A percentile compares a stretch with the other conserved stretches of the same genome.
These are phyloP conservation scores for Ophiostoma perfectum DNA, from an alignment of 2,329 filamentous ascomycete species.

Conservation along the genomic window DNA sequence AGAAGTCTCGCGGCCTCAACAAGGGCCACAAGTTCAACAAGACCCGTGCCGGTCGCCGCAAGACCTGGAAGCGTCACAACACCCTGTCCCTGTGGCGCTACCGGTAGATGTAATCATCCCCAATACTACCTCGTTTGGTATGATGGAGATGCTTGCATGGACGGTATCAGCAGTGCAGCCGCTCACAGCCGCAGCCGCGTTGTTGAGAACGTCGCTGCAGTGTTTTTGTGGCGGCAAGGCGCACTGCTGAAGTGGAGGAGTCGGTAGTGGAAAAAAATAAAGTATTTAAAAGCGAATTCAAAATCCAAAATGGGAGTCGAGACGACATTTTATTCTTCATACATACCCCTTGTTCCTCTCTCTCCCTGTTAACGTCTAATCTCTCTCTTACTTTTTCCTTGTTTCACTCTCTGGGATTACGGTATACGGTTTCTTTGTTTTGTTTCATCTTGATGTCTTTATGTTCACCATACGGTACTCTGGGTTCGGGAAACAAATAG, in stretches of 20 bases:
- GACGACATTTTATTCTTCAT: slow-evolving; percentile 9
- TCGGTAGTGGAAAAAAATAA: slow-evolving; percentile 5
- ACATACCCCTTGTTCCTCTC: slow-evolving; percentile 11
- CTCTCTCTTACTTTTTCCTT: neutral
- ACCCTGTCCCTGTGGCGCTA: slow-evolving; percentile 98
- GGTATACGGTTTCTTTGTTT: neutral
- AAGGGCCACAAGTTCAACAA: slow-evolving; percentile 99
- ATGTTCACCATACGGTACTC: too few species aligned
- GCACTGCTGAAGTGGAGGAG: slow-evolving; percentile 11
- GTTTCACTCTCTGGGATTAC: neutral
- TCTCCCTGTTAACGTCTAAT: slow-evolving; percentile 4
- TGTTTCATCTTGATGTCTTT: too few species aligned
- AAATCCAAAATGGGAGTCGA: slow-evolving; percentile 12
- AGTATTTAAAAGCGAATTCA: slow-evolving; percentile 12
- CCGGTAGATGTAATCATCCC: slow-evolving; percentile 57
- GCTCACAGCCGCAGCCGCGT: slow-evolving; percentile 21
- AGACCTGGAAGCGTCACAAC: slow-evolving; percentile 99
- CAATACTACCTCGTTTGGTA: neutral
- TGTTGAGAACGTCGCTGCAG: slow-evolving; percentile 23
- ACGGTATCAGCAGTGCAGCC: slow-evolving; percentile 16
- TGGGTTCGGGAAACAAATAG: neutral
- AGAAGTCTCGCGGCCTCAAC: slow-evolving; percentile 99
- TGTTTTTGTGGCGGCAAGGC: slow-evolving; percentile 18
- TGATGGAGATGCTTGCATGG: slow-evolving; percentile 2
- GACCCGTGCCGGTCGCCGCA: slow-evolving; percentile 91